Evolutionary conservation across 2,329 filamentous ascomycete genomes (phyloP).

Genomic region (Cordyceps cicadae): DNA sequence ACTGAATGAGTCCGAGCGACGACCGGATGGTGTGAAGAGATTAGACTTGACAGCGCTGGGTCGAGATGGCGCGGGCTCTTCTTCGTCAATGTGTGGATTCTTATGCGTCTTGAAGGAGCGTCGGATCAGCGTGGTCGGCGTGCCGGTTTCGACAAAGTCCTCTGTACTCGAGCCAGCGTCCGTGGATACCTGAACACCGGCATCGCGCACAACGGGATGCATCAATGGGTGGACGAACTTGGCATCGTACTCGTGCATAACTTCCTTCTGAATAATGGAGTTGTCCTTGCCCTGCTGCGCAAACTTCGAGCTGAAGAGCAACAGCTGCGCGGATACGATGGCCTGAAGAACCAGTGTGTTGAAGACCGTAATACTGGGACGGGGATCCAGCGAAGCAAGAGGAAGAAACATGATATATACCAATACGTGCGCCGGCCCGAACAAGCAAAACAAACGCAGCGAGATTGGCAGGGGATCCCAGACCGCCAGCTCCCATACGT

Average conservation of each 20-base stretch:
- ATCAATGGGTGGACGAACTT: conserved; percentile 90
- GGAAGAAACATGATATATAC: conserved; percentile 86
- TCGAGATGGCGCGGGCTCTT: conserved; percentile 32
- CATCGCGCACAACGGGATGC: conserved; percentile 69
- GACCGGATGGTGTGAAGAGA: conserved; percentile 35
- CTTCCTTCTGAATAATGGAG: conserved; percentile 78
- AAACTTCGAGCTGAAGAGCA: conserved; percentile 64
- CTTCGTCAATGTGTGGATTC: conserved; percentile 70
- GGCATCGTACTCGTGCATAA: conserved; percentile 89
- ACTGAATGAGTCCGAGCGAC: conserved; percentile 28
- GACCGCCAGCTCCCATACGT: conserved; percentile 90
- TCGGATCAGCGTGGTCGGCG: conserved; percentile 55
- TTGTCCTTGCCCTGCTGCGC: conserved; percentile 79
- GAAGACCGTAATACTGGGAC: conserved; percentile 78
- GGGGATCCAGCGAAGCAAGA: conserved; percentile 62
- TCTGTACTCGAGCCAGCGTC: conserved; percentile 33
- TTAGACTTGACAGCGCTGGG: conserved; percentile 32
- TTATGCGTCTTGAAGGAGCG: conserved; percentile 73
- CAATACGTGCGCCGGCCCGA: conserved; percentile 88
- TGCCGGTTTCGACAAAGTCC: conserved; percentile 41
- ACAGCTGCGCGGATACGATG: conserved; percentile 69
- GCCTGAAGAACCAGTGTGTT: conserved; percentile 70
- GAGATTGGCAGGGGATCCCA: conserved; percentile 90
- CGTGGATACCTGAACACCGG: conserved; percentile 66
- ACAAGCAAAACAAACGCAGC: conserved; percentile 75